Conservation (phyloP, 75 land plant genomes). For the Sequoia sempervirens region DNA sequence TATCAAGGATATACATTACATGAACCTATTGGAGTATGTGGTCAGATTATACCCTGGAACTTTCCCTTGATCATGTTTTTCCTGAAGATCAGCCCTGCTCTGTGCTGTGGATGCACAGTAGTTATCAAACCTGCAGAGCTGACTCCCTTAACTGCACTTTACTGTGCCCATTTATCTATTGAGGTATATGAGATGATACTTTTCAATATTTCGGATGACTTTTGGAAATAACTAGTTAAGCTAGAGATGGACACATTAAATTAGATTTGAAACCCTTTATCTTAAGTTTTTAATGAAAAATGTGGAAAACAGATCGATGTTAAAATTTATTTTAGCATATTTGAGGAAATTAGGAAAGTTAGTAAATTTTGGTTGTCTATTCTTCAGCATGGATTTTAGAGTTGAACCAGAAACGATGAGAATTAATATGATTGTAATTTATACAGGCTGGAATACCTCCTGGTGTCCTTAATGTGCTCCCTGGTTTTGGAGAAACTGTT, state of each 20-base stretch:
- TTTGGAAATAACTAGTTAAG: no score
- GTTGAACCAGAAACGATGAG: no score
- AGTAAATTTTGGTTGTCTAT: no score
- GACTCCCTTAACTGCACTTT: constrained; percentile 77
- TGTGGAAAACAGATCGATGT: no score
- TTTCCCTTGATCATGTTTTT: constrained; percentile 61
- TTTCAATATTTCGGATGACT: no score
- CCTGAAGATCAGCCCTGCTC: constrained; percentile 64
- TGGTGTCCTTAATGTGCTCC: constrained; percentile 79
- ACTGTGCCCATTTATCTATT: constrained; percentile 55
- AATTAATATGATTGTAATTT: background rate
- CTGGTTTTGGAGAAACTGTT: constrained; percentile 70
- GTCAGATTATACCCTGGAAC: constrained; percentile 81
- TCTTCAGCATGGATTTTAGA: no score
- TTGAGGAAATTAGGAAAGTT: no score
- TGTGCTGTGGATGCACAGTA: constrained; percentile 73
- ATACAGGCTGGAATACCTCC: constrained; percentile 84
- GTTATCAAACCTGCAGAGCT: constrained; percentile 85
- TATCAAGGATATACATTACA: constrained; percentile 50
- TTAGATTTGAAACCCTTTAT: no score
- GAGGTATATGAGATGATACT: constrained; percentile 21
- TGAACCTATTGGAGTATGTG: constrained; percentile 76
- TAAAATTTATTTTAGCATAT: no score
- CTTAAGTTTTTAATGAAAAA: no score
- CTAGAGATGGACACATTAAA: no score